These are phyloP conservation scores for Aspergillus cejpii DNA, from an alignment of 2,329 filamentous ascomycete genomes.

Conservation along the genomic window DNA sequence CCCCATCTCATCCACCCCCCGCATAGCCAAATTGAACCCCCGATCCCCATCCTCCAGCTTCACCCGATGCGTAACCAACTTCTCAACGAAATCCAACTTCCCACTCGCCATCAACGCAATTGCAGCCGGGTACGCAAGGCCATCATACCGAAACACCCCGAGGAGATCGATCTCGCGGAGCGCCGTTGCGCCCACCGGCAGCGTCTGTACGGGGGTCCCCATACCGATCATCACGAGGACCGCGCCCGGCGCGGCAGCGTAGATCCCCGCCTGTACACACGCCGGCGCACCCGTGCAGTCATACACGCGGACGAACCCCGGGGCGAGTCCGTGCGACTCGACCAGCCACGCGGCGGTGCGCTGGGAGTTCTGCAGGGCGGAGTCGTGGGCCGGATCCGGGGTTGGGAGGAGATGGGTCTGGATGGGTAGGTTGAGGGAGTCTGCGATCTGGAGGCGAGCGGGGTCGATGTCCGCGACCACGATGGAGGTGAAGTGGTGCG, in stretches of 20 bases:
- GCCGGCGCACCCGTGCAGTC: constrained; percentile 43
- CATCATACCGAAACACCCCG: constrained; percentile 52
- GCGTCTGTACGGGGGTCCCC: constrained; percentile 50
- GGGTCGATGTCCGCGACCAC: constrained; percentile 57
- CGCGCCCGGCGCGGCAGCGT: constrained; percentile 44
- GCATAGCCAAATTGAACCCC: constrained; percentile 48
- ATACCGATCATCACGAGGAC: constrained; percentile 52
- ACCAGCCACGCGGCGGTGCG: constrained; percentile 30
- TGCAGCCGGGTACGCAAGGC: constrained; percentile 48
- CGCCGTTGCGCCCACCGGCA: constrained; percentile 50
- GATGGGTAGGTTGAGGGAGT: constrained; percentile 31
- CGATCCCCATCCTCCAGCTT: constrained; percentile 44
- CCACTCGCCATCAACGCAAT: constrained; percentile 49
- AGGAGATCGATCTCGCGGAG: constrained; percentile 52
- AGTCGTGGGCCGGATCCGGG: constrained; percentile 28
- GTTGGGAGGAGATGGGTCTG: constrained; percentile 36
- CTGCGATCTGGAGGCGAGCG: constrained; percentile 51
- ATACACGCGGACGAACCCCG: constrained; percentile 41
- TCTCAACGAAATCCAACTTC: constrained; percentile 43
- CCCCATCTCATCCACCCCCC: constrained; percentile 47
- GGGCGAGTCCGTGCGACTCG: constrained; percentile 17
- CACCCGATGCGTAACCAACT: constrained; percentile 50
- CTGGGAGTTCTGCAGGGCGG: constrained; percentile 33
- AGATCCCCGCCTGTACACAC: constrained; percentile 43
- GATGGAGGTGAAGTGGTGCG: constrained; percentile 49